Evolutionary conservation across 768 basidiomycete species (phyloP).

Genomic region (Rhodotorula babjevae): DNA sequence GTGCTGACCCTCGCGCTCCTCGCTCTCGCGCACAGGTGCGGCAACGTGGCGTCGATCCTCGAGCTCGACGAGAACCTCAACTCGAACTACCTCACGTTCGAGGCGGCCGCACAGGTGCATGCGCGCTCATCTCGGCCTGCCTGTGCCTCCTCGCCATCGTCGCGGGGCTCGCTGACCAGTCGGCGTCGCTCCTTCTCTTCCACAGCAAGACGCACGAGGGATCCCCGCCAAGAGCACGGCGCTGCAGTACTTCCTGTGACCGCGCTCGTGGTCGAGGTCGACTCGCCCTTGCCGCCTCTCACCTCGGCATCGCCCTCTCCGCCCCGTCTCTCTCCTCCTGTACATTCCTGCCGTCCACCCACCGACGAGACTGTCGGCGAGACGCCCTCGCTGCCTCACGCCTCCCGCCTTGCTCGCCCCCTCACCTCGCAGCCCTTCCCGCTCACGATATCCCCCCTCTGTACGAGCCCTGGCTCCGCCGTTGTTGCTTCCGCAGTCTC

Average conservation of each 20-base stretch:
- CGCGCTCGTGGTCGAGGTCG: neutral
- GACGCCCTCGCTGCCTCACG: too few species aligned
- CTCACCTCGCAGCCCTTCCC: too few species aligned
- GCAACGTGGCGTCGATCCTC: conserved; percentile 90
- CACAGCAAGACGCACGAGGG: conserved; percentile 38
- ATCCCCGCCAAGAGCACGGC: conserved; percentile 41
- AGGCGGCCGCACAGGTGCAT: conserved; percentile 80
- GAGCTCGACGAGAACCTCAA: conserved; percentile 87
- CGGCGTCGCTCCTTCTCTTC: too few species aligned
- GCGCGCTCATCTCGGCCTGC: conserved; percentile 46
- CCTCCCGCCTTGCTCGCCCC: neutral
- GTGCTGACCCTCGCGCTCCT: neutral
- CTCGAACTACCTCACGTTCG: conserved; percentile 94
- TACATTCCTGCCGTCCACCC: too few species aligned
- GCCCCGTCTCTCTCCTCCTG: neutral
- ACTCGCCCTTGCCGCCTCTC: neutral
- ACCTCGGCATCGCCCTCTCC: too few species aligned
- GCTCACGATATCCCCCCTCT: too few species aligned
- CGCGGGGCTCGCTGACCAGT: neutral
- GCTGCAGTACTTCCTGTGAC: conserved; percentile 40
- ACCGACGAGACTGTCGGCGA: too few species aligned
- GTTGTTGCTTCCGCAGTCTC: too few species aligned
- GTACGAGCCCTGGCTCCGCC: too few species aligned
- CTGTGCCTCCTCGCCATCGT: neutral
- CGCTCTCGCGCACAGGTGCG: conserved; percentile 60